Conservation (phyloP, 225 moss, liverwort and hornwort genomes). For the Physcomitrellopsis africana region DNA sequence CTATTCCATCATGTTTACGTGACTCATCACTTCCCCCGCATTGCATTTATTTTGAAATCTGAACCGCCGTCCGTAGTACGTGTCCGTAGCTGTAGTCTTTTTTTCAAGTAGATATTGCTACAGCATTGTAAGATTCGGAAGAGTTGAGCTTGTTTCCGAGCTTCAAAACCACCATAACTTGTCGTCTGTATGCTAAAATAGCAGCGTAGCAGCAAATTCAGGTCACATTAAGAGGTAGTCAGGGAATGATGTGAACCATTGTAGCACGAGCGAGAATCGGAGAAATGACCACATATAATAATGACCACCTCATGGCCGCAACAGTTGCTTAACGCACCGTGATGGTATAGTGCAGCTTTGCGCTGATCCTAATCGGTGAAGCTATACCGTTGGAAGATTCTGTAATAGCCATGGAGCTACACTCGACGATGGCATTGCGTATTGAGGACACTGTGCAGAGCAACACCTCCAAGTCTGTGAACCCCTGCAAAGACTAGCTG, state of each 20-base stretch:
- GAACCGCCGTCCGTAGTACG: conserved; percentile 47
- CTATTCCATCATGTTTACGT: conserved; percentile 25
- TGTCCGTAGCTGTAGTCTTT: conserved; percentile 55
- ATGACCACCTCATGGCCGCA: neutral
- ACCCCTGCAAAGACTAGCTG: neutral
- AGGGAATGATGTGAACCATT: neutral
- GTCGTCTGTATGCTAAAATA: conserved; percentile 33
- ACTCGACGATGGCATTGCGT: conserved; percentile 9
- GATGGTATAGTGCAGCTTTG: neutral
- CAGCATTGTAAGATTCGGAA: conserved; percentile 39
- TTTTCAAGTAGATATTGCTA: conserved; percentile 50
- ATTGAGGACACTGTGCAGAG: neutral
- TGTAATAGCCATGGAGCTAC: neutral
- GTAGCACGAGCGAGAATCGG: neutral
- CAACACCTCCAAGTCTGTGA: neutral
- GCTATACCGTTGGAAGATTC: conserved; percentile 9
- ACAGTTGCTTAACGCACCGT: neutral
- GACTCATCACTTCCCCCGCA: conserved; percentile 21
- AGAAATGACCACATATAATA: neutral
- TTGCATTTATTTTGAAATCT: conserved; percentile 47
- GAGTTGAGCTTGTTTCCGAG: conserved; percentile 45
- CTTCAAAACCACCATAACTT: conserved; percentile 58
- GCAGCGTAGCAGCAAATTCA: conserved; percentile 19
- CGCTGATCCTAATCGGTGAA: neutral
- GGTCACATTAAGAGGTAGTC: neutral